Evolutionary conservation across 495 filamentous ascomycete genomes (phyloP).

Genomic region (Penicillium cinerascens): DNA sequence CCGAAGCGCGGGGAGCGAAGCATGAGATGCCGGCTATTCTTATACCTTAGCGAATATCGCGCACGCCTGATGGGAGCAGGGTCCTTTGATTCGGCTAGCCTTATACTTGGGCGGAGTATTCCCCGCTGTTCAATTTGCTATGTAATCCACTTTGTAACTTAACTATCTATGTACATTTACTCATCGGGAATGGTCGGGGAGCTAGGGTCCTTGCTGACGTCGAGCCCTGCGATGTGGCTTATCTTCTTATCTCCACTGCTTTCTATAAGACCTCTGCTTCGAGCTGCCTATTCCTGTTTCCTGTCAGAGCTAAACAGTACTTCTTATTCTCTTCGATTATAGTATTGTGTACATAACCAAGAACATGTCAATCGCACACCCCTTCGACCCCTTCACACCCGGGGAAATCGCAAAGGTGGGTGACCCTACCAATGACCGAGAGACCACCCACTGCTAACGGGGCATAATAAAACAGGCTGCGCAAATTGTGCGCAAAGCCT

Average conservation of each 20-base stretch:
- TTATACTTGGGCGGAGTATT: not conserved
- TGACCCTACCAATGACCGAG: not conserved
- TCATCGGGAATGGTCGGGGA: not conserved
- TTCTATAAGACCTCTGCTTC: not conserved
- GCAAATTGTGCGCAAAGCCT: constrained; percentile 3
- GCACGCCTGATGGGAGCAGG: not conserved
- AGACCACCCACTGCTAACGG: not conserved
- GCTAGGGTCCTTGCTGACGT: not conserved
- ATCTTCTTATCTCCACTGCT: not conserved
- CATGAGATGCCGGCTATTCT: constrained; percentile 16
- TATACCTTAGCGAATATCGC: constrained; percentile 24
- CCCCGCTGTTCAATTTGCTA: not conserved
- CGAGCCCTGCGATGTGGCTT: not conserved
- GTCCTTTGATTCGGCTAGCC: not conserved
- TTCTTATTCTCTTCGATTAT: not conserved
- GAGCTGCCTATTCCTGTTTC: not conserved
- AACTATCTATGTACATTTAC: not conserved
- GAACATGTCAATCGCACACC: constrained; percentile 14
- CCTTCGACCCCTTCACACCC: constrained; percentile 26
- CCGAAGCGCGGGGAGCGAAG: constrained; percentile 3
- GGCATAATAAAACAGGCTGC: constrained; percentile 5
- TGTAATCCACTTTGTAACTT: too few relatives aligned
- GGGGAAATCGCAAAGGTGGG: constrained; percentile 23
- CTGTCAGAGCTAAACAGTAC: not conserved
- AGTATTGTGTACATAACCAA: not conserved